Evolutionary conservation across 352 stramenopile genomes (phyloP).

Genomic region (Globisporangium viniferum): DNA sequence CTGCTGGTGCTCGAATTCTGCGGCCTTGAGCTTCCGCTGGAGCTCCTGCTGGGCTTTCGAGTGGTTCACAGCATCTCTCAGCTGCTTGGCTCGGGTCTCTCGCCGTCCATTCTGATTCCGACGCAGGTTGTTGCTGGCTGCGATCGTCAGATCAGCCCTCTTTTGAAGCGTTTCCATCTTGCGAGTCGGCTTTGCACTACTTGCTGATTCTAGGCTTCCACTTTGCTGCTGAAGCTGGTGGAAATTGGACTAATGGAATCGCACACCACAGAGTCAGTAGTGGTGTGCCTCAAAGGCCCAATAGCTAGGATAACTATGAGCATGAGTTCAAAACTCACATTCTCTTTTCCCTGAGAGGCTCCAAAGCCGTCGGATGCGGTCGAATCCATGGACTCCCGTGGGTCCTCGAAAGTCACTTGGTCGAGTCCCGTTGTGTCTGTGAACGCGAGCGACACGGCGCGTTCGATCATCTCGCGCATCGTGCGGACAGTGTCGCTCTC

Average conservation of each 20-base stretch:
- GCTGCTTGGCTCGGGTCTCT: conserved; percentile 19
- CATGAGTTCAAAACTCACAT: conserved; percentile 11
- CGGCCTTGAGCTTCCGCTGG: conserved; percentile 29
- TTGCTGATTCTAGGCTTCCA: neutral
- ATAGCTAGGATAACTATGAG: neutral
- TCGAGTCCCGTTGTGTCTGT: conserved; percentile 10
- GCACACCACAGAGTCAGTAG: neutral
- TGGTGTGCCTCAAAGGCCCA: neutral
- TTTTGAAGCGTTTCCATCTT: conserved; percentile 9
- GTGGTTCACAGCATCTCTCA: conserved; percentile 11
- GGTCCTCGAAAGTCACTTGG: conserved; percentile 13
- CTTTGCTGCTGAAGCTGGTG: neutral
- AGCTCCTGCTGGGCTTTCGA: conserved; percentile 26
- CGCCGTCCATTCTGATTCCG: conserved; percentile 17
- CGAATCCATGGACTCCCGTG: conserved; percentile 8
- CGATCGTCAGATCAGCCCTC: conserved; percentile 11
- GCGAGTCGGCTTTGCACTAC: neutral
- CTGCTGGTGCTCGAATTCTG: conserved; percentile 44
- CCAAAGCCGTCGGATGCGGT: neutral
- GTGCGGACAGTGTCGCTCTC: neutral
- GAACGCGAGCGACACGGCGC: conserved; percentile 52
- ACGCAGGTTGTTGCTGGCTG: conserved; percentile 22
- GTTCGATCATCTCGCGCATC: conserved; percentile 54
- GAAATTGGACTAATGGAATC: neutral
- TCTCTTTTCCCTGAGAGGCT: conserved; percentile 20